A percentile compares a stretch with the other conserved stretches of the same genome.
Conservation (phyloP, 371 early-diverging fungal genomes). For the Cokeromyces recurvatus region DNA sequence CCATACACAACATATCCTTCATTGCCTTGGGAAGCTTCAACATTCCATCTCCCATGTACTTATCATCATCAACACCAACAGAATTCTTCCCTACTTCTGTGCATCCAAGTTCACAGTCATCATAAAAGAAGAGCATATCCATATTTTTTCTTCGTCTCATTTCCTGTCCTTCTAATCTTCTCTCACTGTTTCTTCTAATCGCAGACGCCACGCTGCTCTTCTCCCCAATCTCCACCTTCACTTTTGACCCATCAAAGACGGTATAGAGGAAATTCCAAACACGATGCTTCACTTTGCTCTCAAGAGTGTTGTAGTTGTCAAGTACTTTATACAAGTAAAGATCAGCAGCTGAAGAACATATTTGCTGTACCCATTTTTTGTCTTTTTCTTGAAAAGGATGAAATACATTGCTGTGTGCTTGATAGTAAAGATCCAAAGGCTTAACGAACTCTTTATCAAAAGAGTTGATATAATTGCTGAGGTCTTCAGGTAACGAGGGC, state of each 20-base stretch:
- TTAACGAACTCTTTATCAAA: no score
- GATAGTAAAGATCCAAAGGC: no score
- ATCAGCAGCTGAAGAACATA: no score
- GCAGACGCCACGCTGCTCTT: constrained; percentile 4
- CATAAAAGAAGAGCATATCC: background rate
- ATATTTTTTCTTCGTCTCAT: constrained; percentile 14
- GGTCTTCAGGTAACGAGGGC: background rate
- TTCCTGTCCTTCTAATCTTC: constrained; percentile 5
- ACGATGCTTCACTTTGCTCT: constrained; percentile 6
- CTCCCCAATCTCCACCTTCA: constrained; percentile 11
- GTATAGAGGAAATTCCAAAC: constrained; percentile 7
- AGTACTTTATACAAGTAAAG: no score
- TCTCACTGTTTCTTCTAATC: constrained; percentile 8
- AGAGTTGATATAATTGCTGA: constrained; percentile 4
- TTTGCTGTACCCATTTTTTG: no score
- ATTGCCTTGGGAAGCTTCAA: constrained; percentile 9
- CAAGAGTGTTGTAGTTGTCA: no score
- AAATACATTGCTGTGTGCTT: no score
- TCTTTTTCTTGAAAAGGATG: no score
- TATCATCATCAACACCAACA: background rate
- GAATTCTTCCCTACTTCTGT: background rate
- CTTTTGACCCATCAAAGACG: constrained; percentile 1
- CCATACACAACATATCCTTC: constrained; percentile 8
- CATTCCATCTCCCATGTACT: constrained; percentile 5
- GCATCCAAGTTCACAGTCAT: background rate